Evolutionary conservation across 176 grass and related monocot genomes (phyloP).

Genomic region (Microstegium vimineum): DNA sequence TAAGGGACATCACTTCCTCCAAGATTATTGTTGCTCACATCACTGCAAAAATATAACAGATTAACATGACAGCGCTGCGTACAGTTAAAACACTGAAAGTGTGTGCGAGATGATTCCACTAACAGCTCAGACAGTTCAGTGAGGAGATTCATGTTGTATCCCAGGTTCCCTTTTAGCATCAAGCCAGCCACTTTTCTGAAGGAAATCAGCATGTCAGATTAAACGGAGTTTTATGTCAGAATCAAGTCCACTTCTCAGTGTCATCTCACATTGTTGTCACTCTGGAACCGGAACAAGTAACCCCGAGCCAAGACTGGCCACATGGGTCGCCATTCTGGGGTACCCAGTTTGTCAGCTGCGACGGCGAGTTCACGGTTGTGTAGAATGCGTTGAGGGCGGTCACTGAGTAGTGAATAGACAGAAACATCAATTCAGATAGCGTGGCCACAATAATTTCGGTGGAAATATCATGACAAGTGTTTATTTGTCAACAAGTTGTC

Average conservation of each 20-base stretch:
- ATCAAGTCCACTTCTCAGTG: conserved; percentile 17
- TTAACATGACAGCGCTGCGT: not conserved
- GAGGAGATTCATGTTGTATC: conserved; percentile 73
- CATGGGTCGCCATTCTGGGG: conserved; percentile 75
- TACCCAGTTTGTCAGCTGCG: conserved; percentile 68
- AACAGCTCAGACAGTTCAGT: conserved; percentile 67
- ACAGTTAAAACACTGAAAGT: not conserved
- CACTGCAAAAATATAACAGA: conserved; percentile 44
- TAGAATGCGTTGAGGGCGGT: conserved; percentile 75
- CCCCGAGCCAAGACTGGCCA: conserved; percentile 71
- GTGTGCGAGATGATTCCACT: conserved; percentile 32
- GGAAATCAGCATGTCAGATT: conserved; percentile 41
- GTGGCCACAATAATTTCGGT: conserved; percentile 15
- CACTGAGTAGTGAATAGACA: conserved; percentile 54
- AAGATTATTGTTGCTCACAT: conserved; percentile 80
- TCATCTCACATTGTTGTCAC: conserved; percentile 82
- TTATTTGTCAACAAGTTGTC: not conserved
- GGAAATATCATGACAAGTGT: conserved; percentile 3
- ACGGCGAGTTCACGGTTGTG: conserved; percentile 55
- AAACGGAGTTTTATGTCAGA: not conserved
- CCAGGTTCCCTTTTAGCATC: conserved; percentile 65
- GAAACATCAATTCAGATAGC: conserved; percentile 13
- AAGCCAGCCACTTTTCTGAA: conserved; percentile 68
- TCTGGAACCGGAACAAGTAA: conserved; percentile 66
- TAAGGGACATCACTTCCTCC: conserved; percentile 68